Base-by-base conservation (phyloP, 768 basidiomycete species). In the Lanmaoa pseudosensibilis region DNA sequence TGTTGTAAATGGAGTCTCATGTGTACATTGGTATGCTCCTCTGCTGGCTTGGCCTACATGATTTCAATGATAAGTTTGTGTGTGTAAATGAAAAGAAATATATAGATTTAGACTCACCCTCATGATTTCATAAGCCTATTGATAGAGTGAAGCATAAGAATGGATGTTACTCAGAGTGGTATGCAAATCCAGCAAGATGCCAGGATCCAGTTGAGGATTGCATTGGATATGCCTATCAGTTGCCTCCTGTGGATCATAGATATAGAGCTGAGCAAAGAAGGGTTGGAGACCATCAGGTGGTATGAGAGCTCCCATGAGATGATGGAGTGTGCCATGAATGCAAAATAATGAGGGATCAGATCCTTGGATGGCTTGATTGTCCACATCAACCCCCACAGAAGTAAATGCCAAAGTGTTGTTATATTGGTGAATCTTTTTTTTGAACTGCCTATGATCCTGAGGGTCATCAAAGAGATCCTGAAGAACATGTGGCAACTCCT, bases 251-350 rank as follows among this genome's bases (percentile, higher is more conserved):
- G 76, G 69, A 54, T 81, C 77, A 64, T 75, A 70, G 3, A 80
- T 66, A 47, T 78, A 79, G 0, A 80, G 67, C 50, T 81, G 78
- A 1, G 75, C 70, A 67, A 74, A 80, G 0, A 50, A 33, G 0
- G 77, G 72, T 0, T 33, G 34, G 2, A 40, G 15, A 2, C 58
- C 67, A 18, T 47, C 44, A 0, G 50, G 12, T 25, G 77, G 70
- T 0, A 3, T 56, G 0, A 81, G 63, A 6, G 71, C 50, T 0
- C 77, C 78, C 11, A 72, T 65, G 0, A 49, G 49, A 60, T 82
- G 77, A 46, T 63, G 65, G 0, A 80, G 74, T 39, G 73, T 62
- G 0, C 74, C 75, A 61, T 40, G 39, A 13, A 40, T 21, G 3
- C 5, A n/a, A 2, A 40, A 40, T 0, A 12, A 40, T 21, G 39